Percentiles rank a stretch among this genome's conserved stretches.
Conservation (phyloP, 306 rosid species). For the Heteromeles arbutifolia region DNA sequence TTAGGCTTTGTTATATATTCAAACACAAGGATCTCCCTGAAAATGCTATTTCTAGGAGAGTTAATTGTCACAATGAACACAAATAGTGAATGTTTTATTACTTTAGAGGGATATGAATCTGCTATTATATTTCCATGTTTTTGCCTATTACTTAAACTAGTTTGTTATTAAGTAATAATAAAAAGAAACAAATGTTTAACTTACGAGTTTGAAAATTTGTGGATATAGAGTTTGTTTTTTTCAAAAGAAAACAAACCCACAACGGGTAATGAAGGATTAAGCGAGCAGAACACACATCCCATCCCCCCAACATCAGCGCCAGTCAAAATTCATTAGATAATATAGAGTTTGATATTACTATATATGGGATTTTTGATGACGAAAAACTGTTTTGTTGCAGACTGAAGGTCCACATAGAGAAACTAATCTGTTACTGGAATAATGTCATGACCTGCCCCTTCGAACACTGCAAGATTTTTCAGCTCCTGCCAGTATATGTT, state of each 20-base stretch:
- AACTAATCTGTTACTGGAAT: not conserved
- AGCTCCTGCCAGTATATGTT: constrained; percentile 33
- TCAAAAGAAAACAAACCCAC: not conserved
- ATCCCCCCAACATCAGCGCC: not conserved
- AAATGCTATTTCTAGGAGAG: not conserved
- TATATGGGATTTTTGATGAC: constrained; percentile 30
- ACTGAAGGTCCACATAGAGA: constrained; percentile 19
- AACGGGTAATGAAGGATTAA: not conserved
- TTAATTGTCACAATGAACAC: not conserved
- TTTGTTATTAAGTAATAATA: not conserved
- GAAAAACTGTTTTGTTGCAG: constrained; percentile 19
- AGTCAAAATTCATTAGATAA: not conserved
- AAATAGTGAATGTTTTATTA: not conserved
- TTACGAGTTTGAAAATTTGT: not conserved
- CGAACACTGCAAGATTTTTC: constrained; percentile 36
- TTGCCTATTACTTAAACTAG: not conserved
- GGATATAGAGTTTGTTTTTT: not conserved
- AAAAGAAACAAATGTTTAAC: not conserved
- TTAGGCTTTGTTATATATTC: not conserved
- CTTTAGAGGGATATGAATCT: not conserved
- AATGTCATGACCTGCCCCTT: constrained; percentile 23
- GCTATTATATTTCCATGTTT: not conserved
- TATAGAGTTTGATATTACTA: constrained; percentile 12
- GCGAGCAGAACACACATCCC: not conserved
- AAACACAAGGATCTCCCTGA: not conserved